These are phyloP conservation scores for Alloteropsis semialata DNA, from an alignment of 176 grass and related monocot species.

Conservation along the genomic window DNA sequence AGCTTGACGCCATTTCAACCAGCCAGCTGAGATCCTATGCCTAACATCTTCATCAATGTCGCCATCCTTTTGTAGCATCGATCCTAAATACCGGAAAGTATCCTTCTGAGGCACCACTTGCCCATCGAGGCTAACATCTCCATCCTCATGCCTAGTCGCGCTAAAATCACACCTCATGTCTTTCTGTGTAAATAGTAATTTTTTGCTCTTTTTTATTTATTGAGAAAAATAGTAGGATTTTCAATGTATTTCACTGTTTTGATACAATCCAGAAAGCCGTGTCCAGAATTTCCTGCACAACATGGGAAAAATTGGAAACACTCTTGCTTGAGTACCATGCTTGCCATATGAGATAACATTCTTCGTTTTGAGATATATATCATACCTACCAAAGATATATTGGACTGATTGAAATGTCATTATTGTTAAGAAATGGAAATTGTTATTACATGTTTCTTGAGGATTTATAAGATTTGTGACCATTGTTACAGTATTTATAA, in stretches of 20 bases:
- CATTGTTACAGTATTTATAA: not conserved
- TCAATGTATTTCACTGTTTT: too few relatives aligned
- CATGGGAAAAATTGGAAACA: not conserved
- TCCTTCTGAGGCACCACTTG: too few relatives aligned
- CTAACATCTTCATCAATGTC: too few relatives aligned
- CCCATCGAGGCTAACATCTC: too few relatives aligned
- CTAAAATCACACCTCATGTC: too few relatives aligned
- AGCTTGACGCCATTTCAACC: too few relatives aligned
- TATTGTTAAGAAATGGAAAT: not conserved
- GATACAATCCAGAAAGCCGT: not conserved
- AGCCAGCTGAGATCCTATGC: too few relatives aligned
- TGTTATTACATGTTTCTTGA: not conserved
- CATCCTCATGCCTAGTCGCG: too few relatives aligned
- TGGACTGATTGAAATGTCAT: not conserved
- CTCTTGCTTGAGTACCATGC: not conserved
- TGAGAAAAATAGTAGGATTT: too few relatives aligned
- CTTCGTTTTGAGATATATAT: not conserved
- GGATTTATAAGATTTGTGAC: not conserved
- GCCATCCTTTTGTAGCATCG: too few relatives aligned
- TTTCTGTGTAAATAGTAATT: not conserved
- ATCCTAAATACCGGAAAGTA: too few relatives aligned
- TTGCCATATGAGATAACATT: not conserved
- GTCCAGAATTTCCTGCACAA: not conserved
- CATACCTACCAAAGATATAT: not conserved
- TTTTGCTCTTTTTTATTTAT: not conserved